Conservation (phyloP, 108 stramenopile genomes). For the Conticribra weissflogii region DNA sequence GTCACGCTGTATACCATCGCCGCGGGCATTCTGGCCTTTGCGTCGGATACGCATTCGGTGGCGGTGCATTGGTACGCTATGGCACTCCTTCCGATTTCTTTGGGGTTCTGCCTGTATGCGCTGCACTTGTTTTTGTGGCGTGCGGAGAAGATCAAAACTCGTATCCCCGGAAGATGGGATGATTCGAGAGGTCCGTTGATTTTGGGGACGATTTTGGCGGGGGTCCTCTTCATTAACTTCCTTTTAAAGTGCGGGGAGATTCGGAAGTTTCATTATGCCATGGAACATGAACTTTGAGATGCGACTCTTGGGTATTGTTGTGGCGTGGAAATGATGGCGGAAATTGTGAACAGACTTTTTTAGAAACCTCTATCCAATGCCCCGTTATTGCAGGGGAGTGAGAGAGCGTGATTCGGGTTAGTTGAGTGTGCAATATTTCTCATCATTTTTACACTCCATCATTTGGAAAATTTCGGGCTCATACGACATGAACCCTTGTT, state of each 20-base stretch:
- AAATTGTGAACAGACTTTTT: too few relatives aligned
- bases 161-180: conserved; percentile 90
- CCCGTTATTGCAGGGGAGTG: too few relatives aligned
- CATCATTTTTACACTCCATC: too few relatives aligned
- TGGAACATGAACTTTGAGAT: too few relatives aligned
- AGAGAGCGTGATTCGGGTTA: too few relatives aligned
- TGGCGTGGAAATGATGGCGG: too few relatives aligned
- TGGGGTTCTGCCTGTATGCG: conserved; percentile 86
- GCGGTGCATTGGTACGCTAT: conserved; percentile 82
- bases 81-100: conserved; percentile 74
- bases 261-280: conserved; percentile 19
- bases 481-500: too few relatives aligned
- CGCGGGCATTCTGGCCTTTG: conserved; percentile 84
- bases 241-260: conserved; percentile 60
- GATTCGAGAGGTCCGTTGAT: conserved; percentile 87
- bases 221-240: conserved; percentile 77
- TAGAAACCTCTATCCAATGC: too few relatives aligned
- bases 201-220: conserved; percentile 65
- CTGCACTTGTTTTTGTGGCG: conserved; percentile 85
- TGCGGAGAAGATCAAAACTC: conserved; percentile 80
- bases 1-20: conserved; percentile 86
- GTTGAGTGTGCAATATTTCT: too few relatives aligned
- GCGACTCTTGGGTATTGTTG: too few relatives aligned
- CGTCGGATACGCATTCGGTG: conserved; percentile 53
- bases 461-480: too few relatives aligned